Base-by-base conservation (phyloP, 2,329 filamentous ascomycete genomes). In the Gaeumannomyces sp. region DNA sequence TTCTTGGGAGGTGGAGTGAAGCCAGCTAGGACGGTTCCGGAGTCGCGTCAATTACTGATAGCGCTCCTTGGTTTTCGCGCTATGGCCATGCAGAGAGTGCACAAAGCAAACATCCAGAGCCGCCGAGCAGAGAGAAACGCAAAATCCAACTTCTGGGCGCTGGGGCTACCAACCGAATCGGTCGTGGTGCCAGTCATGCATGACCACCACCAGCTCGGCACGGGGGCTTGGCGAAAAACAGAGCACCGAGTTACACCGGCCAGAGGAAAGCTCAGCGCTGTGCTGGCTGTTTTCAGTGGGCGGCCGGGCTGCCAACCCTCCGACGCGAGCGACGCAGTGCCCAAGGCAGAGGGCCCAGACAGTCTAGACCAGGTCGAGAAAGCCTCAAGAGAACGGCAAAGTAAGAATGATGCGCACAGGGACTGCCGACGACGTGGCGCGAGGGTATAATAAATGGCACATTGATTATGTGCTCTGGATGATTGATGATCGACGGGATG, bases 181-280 rank as follows among this genome's bases (percentile, higher is more conserved):
- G 45, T 53, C 45, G 45, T 53, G 45, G 45, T 53, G 45, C 1
- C 22, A 10, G 22, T 53, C 45, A 53, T 53, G 45, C 45, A 53
- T 50, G 45, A n/a, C 70, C 70, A 66, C 71, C 71, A 66, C 69
- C 69, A 64, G 70, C 71, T 64, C 70, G 69, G 62, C 71, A 45
- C 59, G 59, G 59, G 59, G 59, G 8, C 59, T 61, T 61, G 59
- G 59, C 59, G 45, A 53, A n/a, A n/a, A 19, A 2, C 19, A n/a
- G n/a, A 53, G 38, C n/a, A 53, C 45, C 45, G 16, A 53, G 45
- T 53, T n/a, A n/a, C 45, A 53, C 45, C 45, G 45, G 45, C 38
- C 38, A 45, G 19, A 5, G 45, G 19, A 14, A n/a, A 7, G 35
- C 35, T 13, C 35, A 38, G 45, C 45, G 45, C 45, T n/a, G 45